Conservation (phyloP, 352 stramenopile species). For the Globisporangium spinosum region DNA sequence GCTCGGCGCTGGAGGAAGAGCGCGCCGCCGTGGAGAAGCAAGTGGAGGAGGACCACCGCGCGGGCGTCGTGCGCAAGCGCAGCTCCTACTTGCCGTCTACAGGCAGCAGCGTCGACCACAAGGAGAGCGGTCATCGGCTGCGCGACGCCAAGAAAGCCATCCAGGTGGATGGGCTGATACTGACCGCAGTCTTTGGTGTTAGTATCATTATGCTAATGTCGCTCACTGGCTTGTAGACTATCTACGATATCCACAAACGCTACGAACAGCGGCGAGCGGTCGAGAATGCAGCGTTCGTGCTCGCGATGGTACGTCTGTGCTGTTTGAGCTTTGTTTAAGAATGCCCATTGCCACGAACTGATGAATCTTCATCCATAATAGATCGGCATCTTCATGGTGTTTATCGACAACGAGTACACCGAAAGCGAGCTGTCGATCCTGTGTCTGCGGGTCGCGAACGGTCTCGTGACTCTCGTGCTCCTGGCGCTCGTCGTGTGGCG, state of each 20-base stretch:
- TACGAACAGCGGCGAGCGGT: slow-evolving; percentile 59
- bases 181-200: no score
- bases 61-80: slow-evolving; percentile 19
- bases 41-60: slow-evolving; percentile 33
- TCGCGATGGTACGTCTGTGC: slow-evolving; percentile 43
- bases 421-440: slow-evolving; percentile 31
- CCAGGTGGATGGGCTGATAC: slow-evolving; percentile 22
- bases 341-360: background rate
- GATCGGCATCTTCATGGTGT: slow-evolving; percentile 54
- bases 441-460: slow-evolving; percentile 38
- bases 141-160: slow-evolving; percentile 54
- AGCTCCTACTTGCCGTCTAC: slow-evolving; percentile 44
- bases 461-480: slow-evolving; percentile 40
- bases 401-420: slow-evolving; percentile 66
- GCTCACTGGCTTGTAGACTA: slow-evolving; percentile 27
- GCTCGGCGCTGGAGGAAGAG: slow-evolving; percentile 42
- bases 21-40: slow-evolving; percentile 47
- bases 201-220: background rate
- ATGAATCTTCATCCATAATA: slow-evolving; percentile 10
- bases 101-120: slow-evolving; percentile 13
- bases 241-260: slow-evolving; percentile 55
- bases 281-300: slow-evolving; percentile 50
- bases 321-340: background rate
- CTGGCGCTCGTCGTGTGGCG: slow-evolving; percentile 50
- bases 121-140: slow-evolving; percentile 25